phyloP scores from a whole-genome alignment of 371 early-diverging fungal species.

The Batkoa obscura region DNA sequence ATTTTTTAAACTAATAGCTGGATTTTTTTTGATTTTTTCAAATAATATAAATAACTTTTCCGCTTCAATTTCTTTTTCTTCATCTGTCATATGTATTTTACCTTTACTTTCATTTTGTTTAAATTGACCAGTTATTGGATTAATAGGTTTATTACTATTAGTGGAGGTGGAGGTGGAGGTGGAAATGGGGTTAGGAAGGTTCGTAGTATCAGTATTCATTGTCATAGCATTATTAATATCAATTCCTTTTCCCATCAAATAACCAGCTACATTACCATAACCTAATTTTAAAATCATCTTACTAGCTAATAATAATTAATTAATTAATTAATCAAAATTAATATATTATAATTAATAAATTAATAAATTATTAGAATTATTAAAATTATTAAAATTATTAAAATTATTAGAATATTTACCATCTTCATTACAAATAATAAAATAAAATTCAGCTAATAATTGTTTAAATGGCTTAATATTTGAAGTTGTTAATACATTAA shows the following conservation, averaged over 20 bases:
- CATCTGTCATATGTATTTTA: slow-evolving; percentile 73
- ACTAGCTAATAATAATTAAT: too few relatives aligned
- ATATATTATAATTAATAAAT: too few relatives aligned
- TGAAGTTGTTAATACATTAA: slow-evolving; percentile 51
- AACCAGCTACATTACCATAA: slow-evolving; percentile 85
- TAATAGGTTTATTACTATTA: slow-evolving; percentile 31
- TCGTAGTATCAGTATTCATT: too few relatives aligned
- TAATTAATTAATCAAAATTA: too few relatives aligned
- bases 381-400: neutral
- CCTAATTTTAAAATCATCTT: slow-evolving; percentile 60
- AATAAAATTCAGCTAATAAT: slow-evolving; percentile 49
- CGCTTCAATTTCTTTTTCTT: slow-evolving; percentile 88
- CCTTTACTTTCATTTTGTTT: slow-evolving; percentile 23
- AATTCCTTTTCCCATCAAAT: slow-evolving; percentile 44
- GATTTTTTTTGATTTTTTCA: slow-evolving; percentile 52
- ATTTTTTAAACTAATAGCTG: neutral
- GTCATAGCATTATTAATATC: too few relatives aligned
- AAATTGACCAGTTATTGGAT: slow-evolving; percentile 74
- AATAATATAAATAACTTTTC: slow-evolving; percentile 79
- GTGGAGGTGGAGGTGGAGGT: neutral
- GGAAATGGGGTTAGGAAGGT: too few relatives aligned
- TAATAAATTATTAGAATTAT: too few relatives aligned
- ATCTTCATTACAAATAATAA: slow-evolving; percentile 53
- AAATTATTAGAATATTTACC: slow-evolving; percentile 21
- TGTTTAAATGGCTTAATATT: slow-evolving; percentile 38